These are phyloP conservation scores for Eucalyptus globulus DNA, from an alignment of 345 rosid genomes.

Conservation along the genomic window DNA sequence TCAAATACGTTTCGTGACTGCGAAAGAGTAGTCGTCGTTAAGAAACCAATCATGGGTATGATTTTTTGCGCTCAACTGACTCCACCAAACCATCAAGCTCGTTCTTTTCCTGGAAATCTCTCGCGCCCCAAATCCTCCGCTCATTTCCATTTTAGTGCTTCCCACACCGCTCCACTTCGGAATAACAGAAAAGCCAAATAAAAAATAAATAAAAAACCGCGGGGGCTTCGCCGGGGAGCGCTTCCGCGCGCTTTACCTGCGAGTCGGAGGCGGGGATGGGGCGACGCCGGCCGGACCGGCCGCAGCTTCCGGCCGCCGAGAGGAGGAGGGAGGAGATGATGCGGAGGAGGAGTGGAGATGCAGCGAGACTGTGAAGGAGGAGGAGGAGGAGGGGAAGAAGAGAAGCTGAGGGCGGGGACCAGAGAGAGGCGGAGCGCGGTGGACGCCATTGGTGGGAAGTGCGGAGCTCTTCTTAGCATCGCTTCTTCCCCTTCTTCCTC, in stretches of 20 bases:
- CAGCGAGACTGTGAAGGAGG: conserved; percentile 8
- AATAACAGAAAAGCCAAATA: background rate
- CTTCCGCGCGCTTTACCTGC: conserved; percentile 1
- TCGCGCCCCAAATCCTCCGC: background rate
- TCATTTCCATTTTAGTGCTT: background rate
- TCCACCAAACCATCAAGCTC: background rate
- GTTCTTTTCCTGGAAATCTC: background rate
- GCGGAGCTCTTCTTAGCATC: conserved; percentile 31
- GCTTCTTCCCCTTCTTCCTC: background rate
- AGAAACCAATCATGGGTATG: background rate
- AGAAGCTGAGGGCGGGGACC: conserved; percentile 13
- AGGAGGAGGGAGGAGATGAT: background rate
- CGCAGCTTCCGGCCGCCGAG: background rate
- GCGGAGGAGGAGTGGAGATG: conserved; percentile 14
- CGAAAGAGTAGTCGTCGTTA: background rate
- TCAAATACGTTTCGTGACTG: background rate
- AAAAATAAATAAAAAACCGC: background rate
- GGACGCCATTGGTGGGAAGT: conserved; percentile 9
- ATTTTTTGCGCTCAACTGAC: background rate
- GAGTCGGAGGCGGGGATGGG: conserved; percentile 4
- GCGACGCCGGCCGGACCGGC: background rate
- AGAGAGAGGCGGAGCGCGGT: conserved; percentile 22
- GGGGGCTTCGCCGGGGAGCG: background rate
- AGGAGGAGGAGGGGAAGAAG: conserved; percentile 1
- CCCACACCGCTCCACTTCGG: background rate